phyloP scores from a whole-genome alignment of 78 protist species.

The Neovahlkampfia damariscottae region DNA sequence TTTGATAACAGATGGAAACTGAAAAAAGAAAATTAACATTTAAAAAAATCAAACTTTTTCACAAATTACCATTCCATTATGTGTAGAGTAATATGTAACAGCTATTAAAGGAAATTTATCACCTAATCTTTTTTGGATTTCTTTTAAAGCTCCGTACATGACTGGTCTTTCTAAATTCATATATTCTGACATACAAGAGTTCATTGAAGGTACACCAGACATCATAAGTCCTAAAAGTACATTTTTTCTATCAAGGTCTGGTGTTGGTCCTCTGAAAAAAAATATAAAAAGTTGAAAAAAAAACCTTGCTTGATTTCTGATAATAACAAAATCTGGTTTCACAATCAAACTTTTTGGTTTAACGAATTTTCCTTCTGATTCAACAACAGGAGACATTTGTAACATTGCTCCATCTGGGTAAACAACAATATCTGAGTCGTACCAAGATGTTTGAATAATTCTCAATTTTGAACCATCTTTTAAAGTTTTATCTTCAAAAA shows the following conservation, averaged over 20 bases:
- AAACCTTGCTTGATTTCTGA: background rate
- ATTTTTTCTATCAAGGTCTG: background rate
- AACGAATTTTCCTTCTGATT: background rate
- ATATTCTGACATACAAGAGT: background rate
- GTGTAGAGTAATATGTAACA: background rate
- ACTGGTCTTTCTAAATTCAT: background rate
- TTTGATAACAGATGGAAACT: background rate
- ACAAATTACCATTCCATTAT: slow-evolving; percentile 1
- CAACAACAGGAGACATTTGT: background rate
- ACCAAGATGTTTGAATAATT: background rate
- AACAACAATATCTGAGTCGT: background rate
- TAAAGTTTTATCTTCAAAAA: background rate
- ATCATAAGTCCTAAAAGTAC: slow-evolving; percentile 7
- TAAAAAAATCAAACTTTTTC: background rate
- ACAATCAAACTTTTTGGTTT: background rate
- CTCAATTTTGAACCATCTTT: background rate
- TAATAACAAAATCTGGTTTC: background rate
- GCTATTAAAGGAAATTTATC: slow-evolving; percentile 10
- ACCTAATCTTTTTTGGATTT: slow-evolving; percentile 7
- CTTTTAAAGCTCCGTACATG: background rate
- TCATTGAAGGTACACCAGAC: slow-evolving; percentile 9
- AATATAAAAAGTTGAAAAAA: no score
- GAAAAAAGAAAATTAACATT: no score
- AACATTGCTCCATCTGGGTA: background rate
- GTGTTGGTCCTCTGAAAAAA: background rate